Conservation (phyloP, 2,329 filamentous ascomycete species). For the Ilyonectria sp. region DNA sequence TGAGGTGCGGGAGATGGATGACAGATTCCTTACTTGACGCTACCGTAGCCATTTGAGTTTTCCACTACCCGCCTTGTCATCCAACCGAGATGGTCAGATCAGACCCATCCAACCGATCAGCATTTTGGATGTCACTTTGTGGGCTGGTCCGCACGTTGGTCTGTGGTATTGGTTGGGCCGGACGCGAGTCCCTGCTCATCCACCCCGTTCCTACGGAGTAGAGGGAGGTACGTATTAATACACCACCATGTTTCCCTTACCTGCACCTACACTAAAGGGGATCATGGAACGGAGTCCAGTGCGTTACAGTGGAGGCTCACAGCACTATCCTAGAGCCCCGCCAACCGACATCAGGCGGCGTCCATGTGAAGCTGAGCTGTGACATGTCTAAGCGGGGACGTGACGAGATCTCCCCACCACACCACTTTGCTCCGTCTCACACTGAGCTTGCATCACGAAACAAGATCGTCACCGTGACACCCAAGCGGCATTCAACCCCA, state of each 20-base stretch:
- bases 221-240: no score
- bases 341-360: slow-evolving; percentile 2
- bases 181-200: no score
- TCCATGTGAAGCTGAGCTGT: slow-evolving; percentile 4
- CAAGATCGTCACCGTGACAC: neutral
- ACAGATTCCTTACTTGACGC: no score
- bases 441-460: neutral
- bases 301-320: neutral
- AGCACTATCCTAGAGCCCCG: neutral
- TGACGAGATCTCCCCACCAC: slow-evolving; percentile 6
- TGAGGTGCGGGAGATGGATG: no score
- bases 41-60: no score
- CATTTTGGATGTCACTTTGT: no score
- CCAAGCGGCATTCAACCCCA: neutral
- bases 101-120: no score
- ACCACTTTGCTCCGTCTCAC: slow-evolving; percentile 6
- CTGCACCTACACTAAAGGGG: neutral
- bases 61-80: no score
- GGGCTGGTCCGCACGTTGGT: no score
- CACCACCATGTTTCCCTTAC: neutral
- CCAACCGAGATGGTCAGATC: no score
- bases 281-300: neutral
- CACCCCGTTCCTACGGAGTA: no score
- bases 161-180: no score
- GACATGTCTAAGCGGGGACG: slow-evolving; percentile 9